Percentiles rank a stretch among this genome's conserved stretches.
Evolutionary conservation across 345 rosid species (phyloP).

Genomic region (rapeseed (Brassica napus)): DNA sequence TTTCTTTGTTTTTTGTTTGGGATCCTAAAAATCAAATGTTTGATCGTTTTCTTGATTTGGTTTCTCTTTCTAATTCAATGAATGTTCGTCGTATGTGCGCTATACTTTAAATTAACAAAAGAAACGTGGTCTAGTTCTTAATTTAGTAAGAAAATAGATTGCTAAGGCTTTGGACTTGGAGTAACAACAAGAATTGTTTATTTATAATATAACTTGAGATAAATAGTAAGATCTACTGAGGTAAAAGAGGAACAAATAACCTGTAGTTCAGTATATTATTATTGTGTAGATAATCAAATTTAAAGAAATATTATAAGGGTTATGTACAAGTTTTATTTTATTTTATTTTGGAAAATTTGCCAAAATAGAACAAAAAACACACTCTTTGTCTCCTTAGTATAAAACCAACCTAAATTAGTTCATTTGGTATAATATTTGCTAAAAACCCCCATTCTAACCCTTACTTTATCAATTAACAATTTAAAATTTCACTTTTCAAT

Average conservation of each 20-base stretch:
- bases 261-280: background rate
- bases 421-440: too few relatives aligned
- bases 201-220: background rate
- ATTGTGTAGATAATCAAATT: background rate
- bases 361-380: too few relatives aligned
- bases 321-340: background rate
- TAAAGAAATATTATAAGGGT: background rate
- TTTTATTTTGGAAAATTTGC: too few relatives aligned
- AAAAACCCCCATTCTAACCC: too few relatives aligned
- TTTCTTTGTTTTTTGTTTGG: background rate
- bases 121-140: background rate
- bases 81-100: background rate
- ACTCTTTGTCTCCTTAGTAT: too few relatives aligned
- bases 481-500: too few relatives aligned
- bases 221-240: background rate
- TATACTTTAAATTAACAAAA: background rate
- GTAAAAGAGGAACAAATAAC: background rate
- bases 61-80: background rate
- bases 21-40: background rate
- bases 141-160: background rate
- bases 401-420: too few relatives aligned
- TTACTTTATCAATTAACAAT: too few relatives aligned
- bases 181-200: background rate
- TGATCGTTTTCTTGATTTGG: background rate
- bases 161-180: background rate